A percentile compares a stretch with the other conserved stretches of the same genome.
Evolutionary conservation across 1,284 basidiomycete genomes (phyloP).

Genomic region (Cutaneotrichosporon sp.): DNA sequence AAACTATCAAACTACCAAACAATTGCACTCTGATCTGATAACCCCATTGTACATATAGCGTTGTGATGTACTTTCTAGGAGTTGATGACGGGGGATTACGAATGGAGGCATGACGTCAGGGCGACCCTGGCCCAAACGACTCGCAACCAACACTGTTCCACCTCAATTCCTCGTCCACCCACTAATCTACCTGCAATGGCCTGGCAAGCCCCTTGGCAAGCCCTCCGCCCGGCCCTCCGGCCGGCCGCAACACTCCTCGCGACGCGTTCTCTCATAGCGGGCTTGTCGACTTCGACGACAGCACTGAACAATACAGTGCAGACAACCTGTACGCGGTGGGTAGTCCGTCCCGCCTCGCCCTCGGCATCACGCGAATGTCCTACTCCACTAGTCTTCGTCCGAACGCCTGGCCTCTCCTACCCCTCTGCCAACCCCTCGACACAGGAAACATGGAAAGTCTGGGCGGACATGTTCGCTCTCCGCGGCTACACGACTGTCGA

Average conservation of each 20-base stretch:
- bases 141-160: too few species aligned
- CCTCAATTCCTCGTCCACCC: too few species aligned
- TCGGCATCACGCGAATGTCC: slow-evolving; percentile 42
- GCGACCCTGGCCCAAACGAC: too few species aligned
- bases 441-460: slow-evolving; percentile 30
- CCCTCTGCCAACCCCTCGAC: neutral
- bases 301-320: neutral
- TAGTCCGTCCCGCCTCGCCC: slow-evolving; percentile 34
- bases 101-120: too few species aligned
- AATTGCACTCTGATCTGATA: neutral
- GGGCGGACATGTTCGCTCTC: slow-evolving; percentile 59
- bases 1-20: too few species aligned
- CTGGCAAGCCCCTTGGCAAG: too few species aligned
- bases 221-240: slow-evolving; percentile 3
- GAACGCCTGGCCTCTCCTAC: slow-evolving; percentile 30
- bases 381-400: slow-evolving; percentile 43
- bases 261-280: neutral
- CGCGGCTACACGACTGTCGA: slow-evolving; percentile 64
- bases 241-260: neutral
- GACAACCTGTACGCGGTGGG: slow-evolving; percentile 33
- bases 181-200: neutral
- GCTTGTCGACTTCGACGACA: neutral
- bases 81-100: too few species aligned
- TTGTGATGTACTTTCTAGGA: too few species aligned
- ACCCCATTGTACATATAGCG: neutral